phyloP scores from a whole-genome alignment of 352 stramenopile genomes.

The Phytophthora syringae region DNA sequence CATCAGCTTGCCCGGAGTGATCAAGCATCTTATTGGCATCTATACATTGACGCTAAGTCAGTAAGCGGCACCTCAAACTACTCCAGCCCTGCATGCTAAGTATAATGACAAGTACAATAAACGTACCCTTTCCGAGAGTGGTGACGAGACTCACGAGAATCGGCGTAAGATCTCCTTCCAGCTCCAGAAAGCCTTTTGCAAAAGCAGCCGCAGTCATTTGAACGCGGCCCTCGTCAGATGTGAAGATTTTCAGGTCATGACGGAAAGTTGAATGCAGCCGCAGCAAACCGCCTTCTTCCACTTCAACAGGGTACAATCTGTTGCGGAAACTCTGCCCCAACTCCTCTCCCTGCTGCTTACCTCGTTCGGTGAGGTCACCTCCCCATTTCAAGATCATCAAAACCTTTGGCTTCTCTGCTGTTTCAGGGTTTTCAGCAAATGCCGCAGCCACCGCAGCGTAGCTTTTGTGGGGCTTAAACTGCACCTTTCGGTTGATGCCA shows the following conservation, averaged over 20 bases:
- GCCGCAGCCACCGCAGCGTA: constrained; percentile 50
- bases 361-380: constrained; percentile 98
- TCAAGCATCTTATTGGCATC: constrained; percentile 98
- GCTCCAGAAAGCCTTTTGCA: constrained; percentile 98
- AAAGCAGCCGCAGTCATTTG: constrained; percentile 99
- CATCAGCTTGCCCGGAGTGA: constrained; percentile 97
- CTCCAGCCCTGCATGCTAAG: neutral
- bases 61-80: constrained; percentile 1
- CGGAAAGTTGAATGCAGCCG: constrained; percentile 99
- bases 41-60: constrained; percentile 20
- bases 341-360: constrained; percentile 95
- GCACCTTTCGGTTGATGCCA: constrained; percentile 98
- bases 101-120: neutral
- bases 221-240: constrained; percentile 98
- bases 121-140: constrained; percentile 78
- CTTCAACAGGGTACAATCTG: constrained; percentile 89
- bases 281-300: constrained; percentile 94
- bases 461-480: constrained; percentile 83
- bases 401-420: constrained; percentile 84
- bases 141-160: constrained; percentile 98
- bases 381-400: constrained; percentile 99
- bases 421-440: constrained; percentile 22
- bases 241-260: constrained; percentile 99
- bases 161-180: constrained; percentile 98
- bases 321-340: constrained; percentile 94